A percentile compares a stretch with the other conserved stretches of the same genome.
Evolutionary conservation across 441 rosid species (phyloP).

Genomic region (Pelargonium cotyledonis): DNA sequence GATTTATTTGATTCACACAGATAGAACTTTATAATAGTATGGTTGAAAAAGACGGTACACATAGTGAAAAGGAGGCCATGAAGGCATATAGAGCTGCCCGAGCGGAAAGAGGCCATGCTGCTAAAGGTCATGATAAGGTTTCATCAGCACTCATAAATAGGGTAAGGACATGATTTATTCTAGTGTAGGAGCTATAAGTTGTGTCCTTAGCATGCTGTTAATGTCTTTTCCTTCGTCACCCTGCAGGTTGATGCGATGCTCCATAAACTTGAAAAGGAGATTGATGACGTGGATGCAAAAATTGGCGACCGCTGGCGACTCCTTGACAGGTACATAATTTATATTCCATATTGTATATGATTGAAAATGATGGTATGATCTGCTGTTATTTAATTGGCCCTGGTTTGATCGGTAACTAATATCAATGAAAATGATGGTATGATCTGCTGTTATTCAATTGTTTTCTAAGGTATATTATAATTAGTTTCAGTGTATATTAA

Average conservation of each 20-base stretch:
- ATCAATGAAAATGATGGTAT: not conserved
- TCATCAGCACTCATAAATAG: conserved; percentile 72
- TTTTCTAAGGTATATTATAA: not conserved
- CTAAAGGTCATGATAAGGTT: conserved; percentile 42
- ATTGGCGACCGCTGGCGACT: conserved; percentile 75
- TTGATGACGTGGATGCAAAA: conserved; percentile 70
- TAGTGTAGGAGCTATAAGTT: not conserved
- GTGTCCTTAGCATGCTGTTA: conserved; percentile 8
- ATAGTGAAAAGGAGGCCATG: conserved; percentile 53
- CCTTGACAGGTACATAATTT: conserved; percentile 60
- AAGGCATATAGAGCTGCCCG: conserved; percentile 72
- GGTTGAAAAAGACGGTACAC: conserved; percentile 62
- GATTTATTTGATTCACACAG: conserved; percentile 33
- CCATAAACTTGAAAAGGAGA: conserved; percentile 84
- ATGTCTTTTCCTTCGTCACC: conserved; percentile 13
- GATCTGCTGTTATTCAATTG: too few relatives aligned
- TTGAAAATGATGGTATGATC: not conserved
- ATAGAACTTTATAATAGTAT: conserved; percentile 67
- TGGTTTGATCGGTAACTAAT: too few relatives aligned
- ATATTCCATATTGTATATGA: not conserved
- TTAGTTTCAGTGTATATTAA: not conserved
- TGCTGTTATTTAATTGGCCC: too few relatives aligned
- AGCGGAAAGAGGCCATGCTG: conserved; percentile 44
- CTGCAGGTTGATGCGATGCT: conserved; percentile 75
- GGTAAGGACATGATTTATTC: conserved; percentile 30